Conservation (phyloP, 2,329 filamentous ascomycete species). For the Microcyclospora tardicrescens region DNA sequence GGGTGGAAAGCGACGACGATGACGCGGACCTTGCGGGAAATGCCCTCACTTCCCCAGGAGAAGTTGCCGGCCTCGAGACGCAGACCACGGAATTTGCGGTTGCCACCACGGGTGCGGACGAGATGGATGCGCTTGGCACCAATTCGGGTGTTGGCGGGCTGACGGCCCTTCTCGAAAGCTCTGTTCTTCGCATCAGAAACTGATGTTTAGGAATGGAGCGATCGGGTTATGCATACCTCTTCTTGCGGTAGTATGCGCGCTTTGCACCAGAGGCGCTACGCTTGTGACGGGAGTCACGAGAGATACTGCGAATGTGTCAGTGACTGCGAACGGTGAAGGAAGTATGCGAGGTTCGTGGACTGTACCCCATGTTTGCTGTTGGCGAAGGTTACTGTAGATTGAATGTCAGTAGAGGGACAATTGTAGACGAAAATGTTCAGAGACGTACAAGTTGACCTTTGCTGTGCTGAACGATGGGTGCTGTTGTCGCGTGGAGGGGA, state of each 20-base stretch:
- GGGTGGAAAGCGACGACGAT: constrained; percentile 98
- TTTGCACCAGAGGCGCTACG: constrained; percentile 98
- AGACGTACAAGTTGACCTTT: constrained; percentile 3
- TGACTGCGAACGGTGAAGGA: constrained; percentile 6
- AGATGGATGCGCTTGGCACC: constrained; percentile 92
- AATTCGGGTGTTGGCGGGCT: constrained; percentile 99
- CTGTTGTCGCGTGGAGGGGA: constrained; percentile 1
- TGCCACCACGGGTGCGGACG: constrained; percentile 93
- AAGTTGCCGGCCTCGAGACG: constrained; percentile 99
- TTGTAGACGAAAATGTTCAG: not conserved
- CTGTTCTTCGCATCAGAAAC: constrained; percentile 53
- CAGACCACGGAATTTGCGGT: constrained; percentile 99
- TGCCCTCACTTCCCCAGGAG: constrained; percentile 95
- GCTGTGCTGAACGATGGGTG: constrained; percentile 1
- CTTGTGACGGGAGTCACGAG: constrained; percentile 99
- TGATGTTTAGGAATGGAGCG: constrained; percentile 54
- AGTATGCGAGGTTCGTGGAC: constrained; percentile 16
- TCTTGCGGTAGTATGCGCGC: constrained; percentile 46
- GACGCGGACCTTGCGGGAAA: constrained; percentile 97
- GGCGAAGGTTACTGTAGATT: constrained; percentile 27
- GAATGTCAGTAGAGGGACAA: not conserved
- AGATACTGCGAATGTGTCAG: constrained; percentile 58
- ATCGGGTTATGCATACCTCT: constrained; percentile 47
- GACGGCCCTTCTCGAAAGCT: constrained; percentile 99
- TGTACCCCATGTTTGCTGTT: constrained; percentile 41